Evolutionary conservation across 2,329 filamentous ascomycete species (phyloP).

Genomic region (Colletotrichum neosansevieriae): DNA sequence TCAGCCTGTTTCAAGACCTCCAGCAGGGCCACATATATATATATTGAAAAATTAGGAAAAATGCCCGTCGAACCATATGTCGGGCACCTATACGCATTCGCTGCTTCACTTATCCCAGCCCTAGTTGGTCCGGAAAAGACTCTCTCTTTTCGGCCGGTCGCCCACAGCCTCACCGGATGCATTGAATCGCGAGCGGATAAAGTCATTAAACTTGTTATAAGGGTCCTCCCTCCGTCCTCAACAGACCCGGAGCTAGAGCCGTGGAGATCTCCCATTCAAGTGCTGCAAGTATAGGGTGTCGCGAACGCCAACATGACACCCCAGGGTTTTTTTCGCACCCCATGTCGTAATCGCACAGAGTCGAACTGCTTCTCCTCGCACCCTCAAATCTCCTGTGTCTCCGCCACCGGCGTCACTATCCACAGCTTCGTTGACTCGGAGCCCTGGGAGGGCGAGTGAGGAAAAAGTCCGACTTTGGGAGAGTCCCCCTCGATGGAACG

Average conservation of each 20-base stretch:
- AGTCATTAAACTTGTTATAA: slow-evolving; percentile 17
- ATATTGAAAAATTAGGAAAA: slow-evolving; percentile 3
- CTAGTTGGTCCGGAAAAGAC: background rate
- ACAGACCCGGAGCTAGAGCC: slow-evolving; percentile 7
- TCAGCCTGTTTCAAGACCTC: slow-evolving; percentile 22
- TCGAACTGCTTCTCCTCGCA: slow-evolving; percentile 12
- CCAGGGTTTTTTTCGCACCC: background rate
- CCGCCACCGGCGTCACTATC: slow-evolving; percentile 15
- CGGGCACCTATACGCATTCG: slow-evolving; percentile 18
- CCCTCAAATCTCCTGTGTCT: slow-evolving; percentile 36
- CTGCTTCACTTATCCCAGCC: slow-evolving; percentile 7
- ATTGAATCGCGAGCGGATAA: slow-evolving; percentile 9
- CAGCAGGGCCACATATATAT: background rate
- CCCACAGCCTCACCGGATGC: slow-evolving; percentile 18
- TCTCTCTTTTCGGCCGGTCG: slow-evolving; percentile 19
- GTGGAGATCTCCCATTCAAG: slow-evolving; percentile 22
- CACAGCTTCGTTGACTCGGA: background rate
- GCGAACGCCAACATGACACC: background rate
- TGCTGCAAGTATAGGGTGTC: slow-evolving; percentile 22
- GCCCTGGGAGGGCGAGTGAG: background rate
- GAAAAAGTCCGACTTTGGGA: background rate
- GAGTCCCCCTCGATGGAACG: slow-evolving; percentile 3
- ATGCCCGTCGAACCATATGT: slow-evolving; percentile 38
- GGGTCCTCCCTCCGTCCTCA: background rate
- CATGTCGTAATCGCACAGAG: slow-evolving; percentile 32